These are phyloP conservation scores for Fusarium chlamydosporum DNA, from an alignment of 2,329 filamentous ascomycete genomes.

Conservation along the genomic window DNA sequence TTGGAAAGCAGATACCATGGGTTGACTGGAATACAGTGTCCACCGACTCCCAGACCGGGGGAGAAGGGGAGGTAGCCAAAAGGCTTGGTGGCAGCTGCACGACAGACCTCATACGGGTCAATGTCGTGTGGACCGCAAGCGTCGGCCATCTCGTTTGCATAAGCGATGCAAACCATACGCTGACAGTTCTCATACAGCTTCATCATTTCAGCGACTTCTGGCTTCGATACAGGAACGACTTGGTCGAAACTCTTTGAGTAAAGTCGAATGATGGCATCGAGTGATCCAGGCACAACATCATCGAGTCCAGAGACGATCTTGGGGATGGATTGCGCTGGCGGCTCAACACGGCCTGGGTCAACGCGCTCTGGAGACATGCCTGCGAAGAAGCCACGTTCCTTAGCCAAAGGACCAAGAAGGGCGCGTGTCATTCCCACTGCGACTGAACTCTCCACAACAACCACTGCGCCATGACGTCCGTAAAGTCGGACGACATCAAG, in stretches of 20 bases:
- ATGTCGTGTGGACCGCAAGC: slow-evolving; percentile 63
- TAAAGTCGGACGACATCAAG: slow-evolving; percentile 59
- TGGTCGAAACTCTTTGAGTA: slow-evolving; percentile 64
- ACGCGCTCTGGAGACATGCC: slow-evolving; percentile 68
- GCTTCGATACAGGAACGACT: slow-evolving; percentile 64
- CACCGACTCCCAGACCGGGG: slow-evolving; percentile 66
- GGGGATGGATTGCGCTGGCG: slow-evolving; percentile 61
- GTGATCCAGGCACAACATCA: slow-evolving; percentile 61
- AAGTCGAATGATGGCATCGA: slow-evolving; percentile 60
- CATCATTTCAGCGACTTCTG: slow-evolving; percentile 71
- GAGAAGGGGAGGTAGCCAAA: slow-evolving; percentile 66
- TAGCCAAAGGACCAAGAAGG: slow-evolving; percentile 63
- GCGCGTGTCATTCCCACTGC: slow-evolving; percentile 68
- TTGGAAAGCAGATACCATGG: slow-evolving; percentile 67
- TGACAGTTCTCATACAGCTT: slow-evolving; percentile 72
- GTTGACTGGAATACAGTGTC: slow-evolving; percentile 70
- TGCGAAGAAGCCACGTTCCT: slow-evolving; percentile 59
- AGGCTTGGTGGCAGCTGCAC: slow-evolving; percentile 65
- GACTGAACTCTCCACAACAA: slow-evolving; percentile 68
- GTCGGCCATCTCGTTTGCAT: slow-evolving; percentile 70
- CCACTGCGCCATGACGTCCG: slow-evolving; percentile 61
- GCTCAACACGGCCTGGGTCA: slow-evolving; percentile 64
- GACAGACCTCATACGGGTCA: slow-evolving; percentile 65
- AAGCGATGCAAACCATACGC: slow-evolving; percentile 68
- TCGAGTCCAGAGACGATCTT: slow-evolving; percentile 69